Percentiles rank a stretch among this genome's conserved stretches.
Conservation (phyloP, 2,329 filamentous ascomycete species). For the Daldinia sp. region DNA sequence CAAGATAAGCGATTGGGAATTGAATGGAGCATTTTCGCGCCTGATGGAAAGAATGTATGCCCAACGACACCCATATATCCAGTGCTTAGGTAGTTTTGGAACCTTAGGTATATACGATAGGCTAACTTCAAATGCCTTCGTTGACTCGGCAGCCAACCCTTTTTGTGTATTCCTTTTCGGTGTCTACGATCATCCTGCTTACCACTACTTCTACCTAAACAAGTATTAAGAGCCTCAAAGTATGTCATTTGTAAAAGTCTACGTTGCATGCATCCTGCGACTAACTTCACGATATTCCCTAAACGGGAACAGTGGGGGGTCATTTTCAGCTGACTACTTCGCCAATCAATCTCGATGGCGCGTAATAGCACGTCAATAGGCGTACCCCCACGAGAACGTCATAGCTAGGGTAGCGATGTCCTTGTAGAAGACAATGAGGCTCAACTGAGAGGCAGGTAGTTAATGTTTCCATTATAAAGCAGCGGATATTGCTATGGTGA, state of each 20-base stretch:
- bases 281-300: slow-evolving; percentile 22
- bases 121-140: neutral
- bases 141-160: neutral
- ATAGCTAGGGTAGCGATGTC: neutral
- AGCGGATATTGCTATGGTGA: neutral
- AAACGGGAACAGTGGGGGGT: slow-evolving; percentile 14
- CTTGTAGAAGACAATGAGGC: neutral
- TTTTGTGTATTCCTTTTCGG: neutral
- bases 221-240: neutral
- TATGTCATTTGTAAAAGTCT: slow-evolving; percentile 3
- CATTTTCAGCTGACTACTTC: slow-evolving; percentile 6
- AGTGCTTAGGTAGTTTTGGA: slow-evolving; percentile 3
- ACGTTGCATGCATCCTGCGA: slow-evolving; percentile 14
- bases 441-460: neutral
- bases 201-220: slow-evolving; percentile 11
- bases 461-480: slow-evolving; percentile 13
- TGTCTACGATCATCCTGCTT: neutral
- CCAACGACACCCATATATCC: slow-evolving; percentile 23
- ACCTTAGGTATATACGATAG: slow-evolving; percentile 6
- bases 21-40: slow-evolving; percentile 6
- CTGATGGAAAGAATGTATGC: slow-evolving; percentile 14
- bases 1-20: slow-evolving; percentile 2
- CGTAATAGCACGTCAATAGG: slow-evolving; percentile 9
- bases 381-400: slow-evolving; percentile 22
- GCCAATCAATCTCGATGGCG: slow-evolving; percentile 16